Base-by-base conservation (phyloP, 2,329 filamentous ascomycete species). In the Diaporthe batatas region DNA sequence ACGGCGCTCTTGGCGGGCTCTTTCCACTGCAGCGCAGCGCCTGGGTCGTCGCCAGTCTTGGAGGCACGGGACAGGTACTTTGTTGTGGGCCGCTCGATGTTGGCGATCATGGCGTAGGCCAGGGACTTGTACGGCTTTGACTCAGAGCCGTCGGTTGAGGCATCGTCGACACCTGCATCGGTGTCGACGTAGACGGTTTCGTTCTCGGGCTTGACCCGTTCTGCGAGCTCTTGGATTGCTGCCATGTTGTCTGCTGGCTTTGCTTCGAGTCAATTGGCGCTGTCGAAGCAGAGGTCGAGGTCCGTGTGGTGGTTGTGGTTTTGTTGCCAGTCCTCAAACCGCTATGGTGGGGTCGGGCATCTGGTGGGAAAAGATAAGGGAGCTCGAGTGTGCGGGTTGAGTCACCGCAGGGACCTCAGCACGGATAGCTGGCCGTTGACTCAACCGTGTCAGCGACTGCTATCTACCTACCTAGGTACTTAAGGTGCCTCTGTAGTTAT, bases 71-170 rank as follows among this genome's bases (percentile, higher is more conserved):
- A 91, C 75, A 92, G 86, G 83, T 94, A 96, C 74, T 89, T 86
- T 57, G 86, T 85, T 71, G 90, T 87, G 68, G 83, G 81, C 75
- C 85, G 84, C 75, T 89, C 88, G 77, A 90, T 85, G 82, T 92
- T 89, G 83, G 93, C 90, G 79, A 95, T 88, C 83, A 94, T 93
- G 76, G 94, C 95, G 80, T 91, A 91, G 76, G 92, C 86, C 54
- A 97, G 89, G 53, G 92, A 91, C 86, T 97, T 96, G 90, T 92
- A 97, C 64, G 95, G 94, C 77, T 91, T 89, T 75, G 87, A 84
- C 82, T 95, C 90, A 76, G 91, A 89, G 80, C 94, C 94, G 77
- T 89, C 86, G 76, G 91, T 89, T 73, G 87, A 81, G 77, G 89
- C 83, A 79, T 93, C 90, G 84, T 96, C 95, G 77, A 88, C 85